These are phyloP conservation scores for Tolypocladium nubicola DNA, from an alignment of 2,329 filamentous ascomycete species.

Conservation along the genomic window DNA sequence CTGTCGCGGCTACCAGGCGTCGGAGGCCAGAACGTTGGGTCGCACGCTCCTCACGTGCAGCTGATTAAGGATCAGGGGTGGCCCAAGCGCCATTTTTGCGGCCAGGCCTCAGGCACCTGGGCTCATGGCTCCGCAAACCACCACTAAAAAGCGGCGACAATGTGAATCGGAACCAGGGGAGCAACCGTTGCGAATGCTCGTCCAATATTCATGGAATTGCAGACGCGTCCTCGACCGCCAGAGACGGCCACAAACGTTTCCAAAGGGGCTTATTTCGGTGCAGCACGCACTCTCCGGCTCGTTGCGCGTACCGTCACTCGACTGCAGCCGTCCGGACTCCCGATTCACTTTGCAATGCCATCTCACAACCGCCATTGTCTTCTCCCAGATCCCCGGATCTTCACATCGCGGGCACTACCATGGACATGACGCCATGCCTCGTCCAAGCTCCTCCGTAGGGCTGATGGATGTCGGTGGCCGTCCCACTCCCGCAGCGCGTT, in stretches of 20 bases:
- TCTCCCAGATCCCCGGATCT: constrained; percentile 12
- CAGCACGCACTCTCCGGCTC: background rate
- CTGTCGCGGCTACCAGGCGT: constrained; percentile 5
- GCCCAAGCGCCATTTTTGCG: background rate
- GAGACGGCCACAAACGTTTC: background rate
- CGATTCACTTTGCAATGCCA: background rate
- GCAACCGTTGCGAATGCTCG: background rate
- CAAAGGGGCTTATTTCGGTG: background rate
- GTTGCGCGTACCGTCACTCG: background rate
- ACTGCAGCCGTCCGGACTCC: background rate
- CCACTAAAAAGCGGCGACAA: background rate
- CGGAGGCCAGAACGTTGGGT: constrained; percentile 1
- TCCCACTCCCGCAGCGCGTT: background rate
- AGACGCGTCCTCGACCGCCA: background rate
- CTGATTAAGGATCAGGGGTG: background rate
- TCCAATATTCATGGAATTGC: background rate
- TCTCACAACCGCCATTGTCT: background rate
- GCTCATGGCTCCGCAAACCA: background rate
- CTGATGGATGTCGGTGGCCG: constrained; percentile 8
- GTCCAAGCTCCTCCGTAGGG: constrained; percentile 16
- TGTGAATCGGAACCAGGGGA: background rate
- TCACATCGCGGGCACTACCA: constrained; percentile 8
- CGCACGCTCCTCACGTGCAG: background rate
- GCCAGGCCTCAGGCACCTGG: background rate
- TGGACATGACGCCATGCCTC: constrained; percentile 14